These are phyloP conservation scores for Mallotus nudiflorus DNA, from an alignment of 345 rosid species.

Conservation along the genomic window DNA sequence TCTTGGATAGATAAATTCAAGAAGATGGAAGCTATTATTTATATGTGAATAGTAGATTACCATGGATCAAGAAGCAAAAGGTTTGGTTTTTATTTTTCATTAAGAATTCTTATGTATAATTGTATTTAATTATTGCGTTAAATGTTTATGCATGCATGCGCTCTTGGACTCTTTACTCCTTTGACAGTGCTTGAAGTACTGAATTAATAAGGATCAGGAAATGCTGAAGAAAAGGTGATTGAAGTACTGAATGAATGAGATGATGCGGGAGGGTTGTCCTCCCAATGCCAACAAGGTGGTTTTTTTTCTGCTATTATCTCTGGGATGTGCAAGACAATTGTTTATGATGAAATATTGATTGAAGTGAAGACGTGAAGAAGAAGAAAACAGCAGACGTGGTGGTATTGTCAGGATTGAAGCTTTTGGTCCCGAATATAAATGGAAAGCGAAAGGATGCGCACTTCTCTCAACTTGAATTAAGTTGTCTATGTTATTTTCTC, in stretches of 20 bases:
- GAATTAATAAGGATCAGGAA: no score
- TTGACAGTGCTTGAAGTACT: no score
- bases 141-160: no score
- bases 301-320: conserved; percentile 61
- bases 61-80: no score
- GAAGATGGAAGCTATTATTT: no score
- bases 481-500: background rate
- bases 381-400: conserved; percentile 84
- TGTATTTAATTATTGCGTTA: no score
- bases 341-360: conserved; percentile 72
- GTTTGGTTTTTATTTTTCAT: no score
- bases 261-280: conserved; percentile 62
- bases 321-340: conserved; percentile 72
- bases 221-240: conserved; percentile 57
- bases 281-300: conserved; percentile 58
- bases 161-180: no score
- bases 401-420: conserved; percentile 64
- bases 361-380: conserved; percentile 81
- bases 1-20: no score
- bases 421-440: conserved; percentile 81
- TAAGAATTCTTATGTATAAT: no score
- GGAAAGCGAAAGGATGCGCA: conserved; percentile 67
- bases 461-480: conserved; percentile 38
- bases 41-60: no score
- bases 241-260: conserved; percentile 74